Base-by-base conservation (phyloP, 2,329 filamentous ascomycete species). In the Monosporascus sp. region DNA sequence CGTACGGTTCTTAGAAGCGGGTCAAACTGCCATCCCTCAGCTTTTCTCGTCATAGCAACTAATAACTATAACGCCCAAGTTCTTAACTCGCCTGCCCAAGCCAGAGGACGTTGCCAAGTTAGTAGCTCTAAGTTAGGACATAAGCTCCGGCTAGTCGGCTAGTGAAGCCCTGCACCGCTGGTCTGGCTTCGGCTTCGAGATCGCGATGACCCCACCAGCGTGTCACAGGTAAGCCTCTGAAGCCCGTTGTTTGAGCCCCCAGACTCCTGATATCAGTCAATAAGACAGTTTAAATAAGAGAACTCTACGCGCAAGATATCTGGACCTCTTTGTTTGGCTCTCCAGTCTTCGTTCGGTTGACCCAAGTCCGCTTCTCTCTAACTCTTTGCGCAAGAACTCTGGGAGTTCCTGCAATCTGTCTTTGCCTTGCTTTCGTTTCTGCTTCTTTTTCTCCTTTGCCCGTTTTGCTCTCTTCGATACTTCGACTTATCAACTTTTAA, bases 331-430 rank as follows among this genome's bases (percentile, higher is more conserved):
- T 59, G 52, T 60, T 56, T 51, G 56, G 55, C 53, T 62, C 58
- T 62, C 55, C 54, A 63, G 62, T 64, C 66, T 64, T 63, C 57
- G 54, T 50, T 20, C 54, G 41, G 58, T 60, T 62, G 63, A 65
- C 60, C 60, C 61, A 60, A 64, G 52, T 53, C 62, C 55, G 52
- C 58, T 57, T 53, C 46, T 53, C 46, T 61, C 60, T 62, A 62
- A 57, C 55, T 53, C 54, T 55, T 54, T 53, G 58, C 58, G 60
- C 59, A 63, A 68, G 69, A 75, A 72, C 76, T 78, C 76, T 70
- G 75, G 75, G 69, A 78, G 75, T 72, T 75, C 70, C 66, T 58
- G 62, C 60, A 65, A 65, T 65, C 64, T 55, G 56, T 52, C 64
- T 65, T 57, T 66, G 58, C 47, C 37, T 60, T 52, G 25, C 51